Conservation (phyloP, 495 filamentous ascomycete genomes). For the Penicillium cosmopolitanum region DNA sequence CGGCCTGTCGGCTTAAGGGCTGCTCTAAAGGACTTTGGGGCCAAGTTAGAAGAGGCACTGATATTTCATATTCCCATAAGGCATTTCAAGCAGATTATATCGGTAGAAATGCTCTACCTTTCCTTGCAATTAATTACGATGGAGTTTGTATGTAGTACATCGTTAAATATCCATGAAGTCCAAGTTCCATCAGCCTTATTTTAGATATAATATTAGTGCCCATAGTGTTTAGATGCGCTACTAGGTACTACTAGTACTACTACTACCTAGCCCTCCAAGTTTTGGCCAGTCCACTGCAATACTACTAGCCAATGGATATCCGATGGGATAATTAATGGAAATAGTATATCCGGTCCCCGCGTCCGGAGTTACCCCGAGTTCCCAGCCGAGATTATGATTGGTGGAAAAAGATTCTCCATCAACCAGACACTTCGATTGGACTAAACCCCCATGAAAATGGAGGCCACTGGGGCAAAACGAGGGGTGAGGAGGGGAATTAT, state of each 20-base stretch:
- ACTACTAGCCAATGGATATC: background rate
- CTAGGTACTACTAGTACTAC: too few relatives aligned
- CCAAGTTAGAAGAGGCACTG: background rate
- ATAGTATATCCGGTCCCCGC: slow-evolving; percentile 13
- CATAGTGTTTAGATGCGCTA: too few relatives aligned
- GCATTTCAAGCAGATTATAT: background rate
- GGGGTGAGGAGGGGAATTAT: slow-evolving; percentile 26
- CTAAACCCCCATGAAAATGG: slow-evolving; percentile 5
- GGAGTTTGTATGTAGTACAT: background rate
- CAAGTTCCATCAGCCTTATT: too few relatives aligned
- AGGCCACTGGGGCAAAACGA: slow-evolving; percentile 9
- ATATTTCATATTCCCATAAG: background rate
- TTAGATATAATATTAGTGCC: too few relatives aligned
- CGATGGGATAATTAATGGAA: slow-evolving; percentile 2
- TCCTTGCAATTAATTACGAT: background rate
- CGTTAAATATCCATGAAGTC: too few relatives aligned
- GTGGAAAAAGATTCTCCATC: slow-evolving; percentile 41
- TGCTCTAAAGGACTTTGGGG: background rate
- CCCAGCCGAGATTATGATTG: slow-evolving; percentile 24
- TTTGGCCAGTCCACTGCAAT: too few relatives aligned
- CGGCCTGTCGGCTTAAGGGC: slow-evolving; percentile 57
- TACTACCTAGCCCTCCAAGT: too few relatives aligned
- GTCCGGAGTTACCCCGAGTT: slow-evolving; percentile 36
- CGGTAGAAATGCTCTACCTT: background rate
- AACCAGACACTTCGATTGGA: slow-evolving; percentile 22